Evolutionary conservation across 2,329 filamentous ascomycete genomes (phyloP), one percentile per base, ranked within the genome.

Genomic region (Fusarium sp.): DNA sequence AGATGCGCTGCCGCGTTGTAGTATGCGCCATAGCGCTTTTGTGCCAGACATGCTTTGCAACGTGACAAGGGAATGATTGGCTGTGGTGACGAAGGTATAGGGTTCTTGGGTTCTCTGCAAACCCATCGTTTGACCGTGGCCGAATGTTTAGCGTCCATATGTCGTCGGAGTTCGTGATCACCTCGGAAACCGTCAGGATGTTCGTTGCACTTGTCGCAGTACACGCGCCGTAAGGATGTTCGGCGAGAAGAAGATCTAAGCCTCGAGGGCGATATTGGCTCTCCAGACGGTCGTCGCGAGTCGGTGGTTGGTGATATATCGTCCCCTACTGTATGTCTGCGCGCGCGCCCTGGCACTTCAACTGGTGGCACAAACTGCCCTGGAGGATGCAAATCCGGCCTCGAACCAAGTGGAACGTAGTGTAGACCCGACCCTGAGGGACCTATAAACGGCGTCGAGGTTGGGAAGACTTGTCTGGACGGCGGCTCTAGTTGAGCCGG

Each of bases 181-280:
- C 95, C 95, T 54, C 95, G 92, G 81, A 98, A 98, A 6, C 95
- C 95, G 70, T 95, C 92, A 4, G 93, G 93, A 70, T 96, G 92
- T 77, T 94, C 93, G 74, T 92, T 91, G 84, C 95, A 98, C 76
- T 93, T 89, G 20, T 87, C 85, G 82, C 95, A 98, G 79, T 90
- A 92, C 59, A 95, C 92, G 75, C 94, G 93, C 27, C 91, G 89
- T 61, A 94, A 88, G 27, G 90, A 89, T 24, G 87, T 85, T 29
- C 87, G 83, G 68, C 88, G 87, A 66, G 88, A 89, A 1, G 86
- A 82, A 1, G 85, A 81, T 22, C 78, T 80, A 38, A 80, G 80
- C 34, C 78, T 77, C 20, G 81, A 76, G 1, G 80, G 80, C 6
- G 84, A 77, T 10, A 85, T 81, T 2, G 87, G 85, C 9, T 87